These are phyloP conservation scores for Rhynchospora breviuscula DNA, from an alignment of 176 grass and related monocot genomes.

Conservation along the genomic window DNA sequence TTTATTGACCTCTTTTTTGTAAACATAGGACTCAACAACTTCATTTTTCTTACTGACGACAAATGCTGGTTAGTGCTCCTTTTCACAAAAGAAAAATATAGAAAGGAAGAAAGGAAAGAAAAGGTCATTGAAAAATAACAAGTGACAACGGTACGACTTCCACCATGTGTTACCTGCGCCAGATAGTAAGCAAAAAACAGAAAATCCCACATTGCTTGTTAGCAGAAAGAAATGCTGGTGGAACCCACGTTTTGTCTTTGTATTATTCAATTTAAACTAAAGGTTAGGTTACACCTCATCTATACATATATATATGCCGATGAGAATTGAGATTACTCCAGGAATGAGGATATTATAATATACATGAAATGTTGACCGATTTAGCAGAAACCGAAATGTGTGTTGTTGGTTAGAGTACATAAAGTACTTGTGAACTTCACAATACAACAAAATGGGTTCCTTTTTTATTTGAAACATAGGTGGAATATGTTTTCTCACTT, in stretches of 20 bases:
- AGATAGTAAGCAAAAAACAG: not conserved
- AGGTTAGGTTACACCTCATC: not conserved
- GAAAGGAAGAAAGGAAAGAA: not conserved
- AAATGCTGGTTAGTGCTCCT: not conserved
- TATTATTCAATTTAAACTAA: not conserved
- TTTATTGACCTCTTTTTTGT: not conserved
- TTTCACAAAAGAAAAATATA: not conserved
- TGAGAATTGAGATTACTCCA: not conserved
- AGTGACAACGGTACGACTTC: not conserved
- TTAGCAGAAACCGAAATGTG: not conserved
- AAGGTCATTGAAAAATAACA: not conserved
- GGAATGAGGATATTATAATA: not conserved
- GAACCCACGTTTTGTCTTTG: not conserved
- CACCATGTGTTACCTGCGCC: not conserved
- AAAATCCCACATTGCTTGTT: not conserved
- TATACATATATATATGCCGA: not conserved
- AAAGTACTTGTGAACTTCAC: not conserved
- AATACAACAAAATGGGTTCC: too few species aligned
- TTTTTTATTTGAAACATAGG: too few species aligned
- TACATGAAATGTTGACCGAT: not conserved
- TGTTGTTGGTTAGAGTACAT: not conserved
- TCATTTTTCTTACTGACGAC: not conserved
- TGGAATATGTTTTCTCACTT: too few species aligned
- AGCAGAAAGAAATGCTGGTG: not conserved
- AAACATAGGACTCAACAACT: not conserved